phyloP scores from a whole-genome alignment of 1,139 yeast species.

The Scheffersomyces lignicola region DNA sequence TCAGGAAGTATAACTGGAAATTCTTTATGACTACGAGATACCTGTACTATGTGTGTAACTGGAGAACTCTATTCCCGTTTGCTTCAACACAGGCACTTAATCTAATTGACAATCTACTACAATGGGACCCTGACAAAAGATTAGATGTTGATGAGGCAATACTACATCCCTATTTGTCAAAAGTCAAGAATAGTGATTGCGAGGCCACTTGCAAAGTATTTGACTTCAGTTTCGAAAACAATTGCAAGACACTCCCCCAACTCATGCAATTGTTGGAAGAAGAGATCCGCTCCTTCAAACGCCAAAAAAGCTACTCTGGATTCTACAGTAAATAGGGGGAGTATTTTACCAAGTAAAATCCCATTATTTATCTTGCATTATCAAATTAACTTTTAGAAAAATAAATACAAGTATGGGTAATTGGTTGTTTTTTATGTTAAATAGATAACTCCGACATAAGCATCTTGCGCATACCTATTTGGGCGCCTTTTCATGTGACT shows the following conservation, averaged over 20 bases:
- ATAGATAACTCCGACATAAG: no score
- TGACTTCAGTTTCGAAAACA: constrained; percentile 62
- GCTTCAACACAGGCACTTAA: constrained; percentile 48
- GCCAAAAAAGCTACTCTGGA: no score
- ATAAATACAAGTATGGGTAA: no score
- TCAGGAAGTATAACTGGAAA: constrained; percentile 31
- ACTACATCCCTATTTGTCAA: constrained; percentile 48
- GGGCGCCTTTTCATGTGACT: no score
- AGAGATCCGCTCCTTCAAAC: constrained; percentile 40
- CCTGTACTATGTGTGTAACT: constrained; percentile 32
- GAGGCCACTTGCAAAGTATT: constrained; percentile 55
- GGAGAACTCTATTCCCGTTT: constrained; percentile 58
- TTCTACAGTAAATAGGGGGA: no score
- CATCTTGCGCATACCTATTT: no score
- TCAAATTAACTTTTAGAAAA: no score
- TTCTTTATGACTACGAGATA: constrained; percentile 13
- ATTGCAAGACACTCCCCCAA: constrained; percentile 33
- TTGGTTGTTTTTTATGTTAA: no score
- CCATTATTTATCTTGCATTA: no score
- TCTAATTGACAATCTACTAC: constrained; percentile 50
- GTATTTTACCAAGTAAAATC: no score
- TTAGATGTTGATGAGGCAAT: constrained; percentile 50
- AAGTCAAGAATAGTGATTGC: constrained; percentile 47
- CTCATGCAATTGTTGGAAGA: constrained; percentile 45
- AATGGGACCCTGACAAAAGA: constrained; percentile 59